Evolutionary conservation across 148 eudicot species (phyloP).

Genomic region (Spergularia marina): DNA sequence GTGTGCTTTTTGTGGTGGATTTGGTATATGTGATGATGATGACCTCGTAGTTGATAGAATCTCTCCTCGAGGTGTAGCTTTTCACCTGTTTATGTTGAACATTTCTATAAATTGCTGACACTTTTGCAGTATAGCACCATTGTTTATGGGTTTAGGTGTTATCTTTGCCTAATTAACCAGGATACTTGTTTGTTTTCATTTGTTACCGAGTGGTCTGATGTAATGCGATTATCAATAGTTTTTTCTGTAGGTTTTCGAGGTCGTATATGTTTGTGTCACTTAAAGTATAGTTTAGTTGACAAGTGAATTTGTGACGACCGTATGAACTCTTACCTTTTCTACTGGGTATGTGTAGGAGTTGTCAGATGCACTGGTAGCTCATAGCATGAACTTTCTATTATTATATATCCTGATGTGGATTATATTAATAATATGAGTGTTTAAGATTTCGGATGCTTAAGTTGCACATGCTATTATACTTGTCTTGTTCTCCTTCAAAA

Average conservation of each 20-base stretch:
- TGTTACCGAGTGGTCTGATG: neutral
- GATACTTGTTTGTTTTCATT: constrained; percentile 14
- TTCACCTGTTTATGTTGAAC: neutral
- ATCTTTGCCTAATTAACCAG: neutral
- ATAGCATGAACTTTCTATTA: constrained; percentile 14
- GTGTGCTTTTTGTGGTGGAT: neutral
- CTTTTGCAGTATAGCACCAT: neutral
- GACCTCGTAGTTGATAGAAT: constrained; percentile 6
- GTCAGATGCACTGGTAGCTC: neutral
- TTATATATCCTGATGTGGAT: neutral
- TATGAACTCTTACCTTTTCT: neutral
- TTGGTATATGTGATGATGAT: constrained; percentile 11
- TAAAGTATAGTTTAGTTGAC: neutral
- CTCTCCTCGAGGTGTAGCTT: neutral
- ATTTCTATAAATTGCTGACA: neutral
- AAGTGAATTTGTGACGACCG: constrained; percentile 6
- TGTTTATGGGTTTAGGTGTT: constrained; percentile 15
- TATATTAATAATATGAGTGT: neutral
- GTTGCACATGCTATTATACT: constrained; percentile 25
- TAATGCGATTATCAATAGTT: neutral
- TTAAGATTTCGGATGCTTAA: constrained; percentile 13
- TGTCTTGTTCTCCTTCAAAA: neutral
- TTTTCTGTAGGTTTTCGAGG: neutral
- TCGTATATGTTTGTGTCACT: neutral
- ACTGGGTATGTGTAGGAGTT: constrained; percentile 5